Evolutionary conservation across 495 filamentous ascomycete species (phyloP), one percentile per base, ranked within the genome.

Genomic region (Chaetomium cochliodes): DNA sequence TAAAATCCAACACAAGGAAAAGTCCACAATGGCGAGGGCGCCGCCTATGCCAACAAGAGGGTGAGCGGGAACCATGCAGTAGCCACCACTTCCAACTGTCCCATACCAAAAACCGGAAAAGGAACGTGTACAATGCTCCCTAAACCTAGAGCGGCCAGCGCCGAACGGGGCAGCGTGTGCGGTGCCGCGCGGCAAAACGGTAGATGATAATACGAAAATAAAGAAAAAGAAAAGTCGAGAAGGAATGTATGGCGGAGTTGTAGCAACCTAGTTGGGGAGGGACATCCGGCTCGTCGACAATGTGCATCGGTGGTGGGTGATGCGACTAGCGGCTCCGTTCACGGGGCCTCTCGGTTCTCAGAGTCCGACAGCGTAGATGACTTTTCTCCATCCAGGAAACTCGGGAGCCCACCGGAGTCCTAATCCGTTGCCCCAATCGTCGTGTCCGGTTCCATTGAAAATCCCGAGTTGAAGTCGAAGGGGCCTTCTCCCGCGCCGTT

Each of bases 361-460:
- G 22, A 22, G n/a, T 23, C 18, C 47, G 9, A 25, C 9, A 16
- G 9, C 22, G 22, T 16, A 50, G 18, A 25, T 50, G 9, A 2
- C n/a, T 20, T 22, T 22, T 50, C 47, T 25, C 20, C n/a, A 26
- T 8, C 23, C 49, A 15, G 49, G 23, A 12, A 26, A 23, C 49
- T 16, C 23, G 23, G 23, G 23, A 3, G 11, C 22, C 9, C 16
- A 50, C 0, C 46, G 37, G 57, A 58, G 23, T 68, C 69, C 71
- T 81, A 85, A 55, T 84, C 82, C 63, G 73, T 62, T 39, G 80
- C 78, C 53, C 78, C 79, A 62, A 85, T 84, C 67, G 80, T 78
- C 58, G 75, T 73, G 26, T 74, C 75, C 47, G 79, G 76, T 12
- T 84, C 80, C 71, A 82, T 79, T 11, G 67, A 70, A 65, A 82